Conservation (phyloP, 1,284 basidiomycete genomes). For the Ganoderma lingzhi region DNA sequence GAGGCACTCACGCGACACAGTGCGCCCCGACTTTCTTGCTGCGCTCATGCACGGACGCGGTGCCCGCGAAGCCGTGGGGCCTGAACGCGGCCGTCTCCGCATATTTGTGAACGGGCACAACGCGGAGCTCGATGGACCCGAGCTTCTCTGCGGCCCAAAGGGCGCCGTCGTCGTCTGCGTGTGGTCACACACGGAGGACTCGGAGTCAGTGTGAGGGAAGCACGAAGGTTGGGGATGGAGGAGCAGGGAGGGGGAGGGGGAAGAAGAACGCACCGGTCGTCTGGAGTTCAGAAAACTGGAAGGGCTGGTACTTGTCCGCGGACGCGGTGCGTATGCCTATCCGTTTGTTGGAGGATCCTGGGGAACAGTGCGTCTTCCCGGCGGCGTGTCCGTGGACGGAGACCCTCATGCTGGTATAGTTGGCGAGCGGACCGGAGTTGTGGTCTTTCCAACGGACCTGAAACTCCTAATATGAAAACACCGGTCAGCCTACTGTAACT, state of each 20-base stretch:
- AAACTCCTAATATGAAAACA: slow-evolving; percentile 10
- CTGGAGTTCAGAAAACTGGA: slow-evolving; percentile 22
- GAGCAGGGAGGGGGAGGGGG: too few relatives aligned
- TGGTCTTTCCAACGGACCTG: slow-evolving; percentile 25
- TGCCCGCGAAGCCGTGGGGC: slow-evolving; percentile 9
- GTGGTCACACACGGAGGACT: neutral
- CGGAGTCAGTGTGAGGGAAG: neutral
- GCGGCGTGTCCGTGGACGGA: slow-evolving; percentile 18
- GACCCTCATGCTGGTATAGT: slow-evolving; percentile 15
- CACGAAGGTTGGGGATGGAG: neutral
- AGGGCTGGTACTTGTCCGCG: slow-evolving; percentile 12
- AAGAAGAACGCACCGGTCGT: slow-evolving; percentile 14
- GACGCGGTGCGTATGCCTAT: slow-evolving; percentile 13
- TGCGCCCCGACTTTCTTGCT: slow-evolving; percentile 34
- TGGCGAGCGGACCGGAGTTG: slow-evolving; percentile 11
- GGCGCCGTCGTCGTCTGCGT: slow-evolving; percentile 13
- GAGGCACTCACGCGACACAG: slow-evolving; percentile 30
- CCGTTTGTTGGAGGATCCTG: slow-evolving; percentile 13
- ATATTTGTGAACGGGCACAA: slow-evolving; percentile 15
- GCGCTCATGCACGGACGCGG: slow-evolving; percentile 28
- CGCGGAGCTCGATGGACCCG: slow-evolving; percentile 19
- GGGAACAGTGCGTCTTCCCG: slow-evolving; percentile 9
- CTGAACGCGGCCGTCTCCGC: neutral
- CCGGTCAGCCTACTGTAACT: neutral
- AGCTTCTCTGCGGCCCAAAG: slow-evolving; percentile 16